phyloP scores from a whole-genome alignment of 192 early-diverging fungal species.

The Gaertneriomyces semiglobifer region DNA sequence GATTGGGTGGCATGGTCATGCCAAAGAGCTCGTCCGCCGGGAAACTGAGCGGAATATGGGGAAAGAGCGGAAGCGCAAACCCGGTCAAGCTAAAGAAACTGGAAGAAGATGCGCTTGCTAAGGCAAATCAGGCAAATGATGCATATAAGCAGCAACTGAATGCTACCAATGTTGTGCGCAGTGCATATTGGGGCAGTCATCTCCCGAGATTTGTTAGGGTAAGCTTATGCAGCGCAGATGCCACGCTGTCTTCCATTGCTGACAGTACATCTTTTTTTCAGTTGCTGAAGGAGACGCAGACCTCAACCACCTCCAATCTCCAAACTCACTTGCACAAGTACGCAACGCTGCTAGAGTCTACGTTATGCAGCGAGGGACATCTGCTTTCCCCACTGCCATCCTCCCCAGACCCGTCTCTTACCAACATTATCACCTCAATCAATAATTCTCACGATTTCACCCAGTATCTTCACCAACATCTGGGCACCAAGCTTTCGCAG shows the following conservation, averaged over 20 bases:
- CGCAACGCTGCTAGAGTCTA: constrained; percentile 63
- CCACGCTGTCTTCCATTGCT: neutral
- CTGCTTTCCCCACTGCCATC: constrained; percentile 59
- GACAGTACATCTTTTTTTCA: constrained; percentile 10
- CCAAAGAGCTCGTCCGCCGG: constrained; percentile 8
- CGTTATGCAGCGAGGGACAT: constrained; percentile 68
- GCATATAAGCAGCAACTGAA: constrained; percentile 78
- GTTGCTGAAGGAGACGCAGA: constrained; percentile 73
- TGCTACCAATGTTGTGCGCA: constrained; percentile 68
- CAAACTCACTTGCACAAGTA: constrained; percentile 52
- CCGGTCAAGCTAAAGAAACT: constrained; percentile 58
- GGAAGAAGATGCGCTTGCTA: constrained; percentile 84
- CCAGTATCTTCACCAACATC: constrained; percentile 21
- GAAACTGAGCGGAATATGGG: no score
- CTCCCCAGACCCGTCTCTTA: constrained; percentile 20
- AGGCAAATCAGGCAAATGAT: constrained; percentile 77
- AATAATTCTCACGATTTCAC: constrained; percentile 47
- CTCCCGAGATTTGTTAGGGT: constrained; percentile 81
- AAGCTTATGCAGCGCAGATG: constrained; percentile 17
- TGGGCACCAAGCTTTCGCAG: constrained; percentile 31
- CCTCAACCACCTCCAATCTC: constrained; percentile 78
- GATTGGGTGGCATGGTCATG: constrained; percentile 4
- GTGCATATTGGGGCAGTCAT: constrained; percentile 74
- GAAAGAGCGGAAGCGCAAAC: no score
- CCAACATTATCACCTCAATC: constrained; percentile 36